Percentiles rank a stretch among this genome's conserved stretches.
These are phyloP conservation scores for Colletotrichum orchidophilum DNA, from an alignment of 2,329 filamentous ascomycete genomes.

Conservation along the genomic window DNA sequence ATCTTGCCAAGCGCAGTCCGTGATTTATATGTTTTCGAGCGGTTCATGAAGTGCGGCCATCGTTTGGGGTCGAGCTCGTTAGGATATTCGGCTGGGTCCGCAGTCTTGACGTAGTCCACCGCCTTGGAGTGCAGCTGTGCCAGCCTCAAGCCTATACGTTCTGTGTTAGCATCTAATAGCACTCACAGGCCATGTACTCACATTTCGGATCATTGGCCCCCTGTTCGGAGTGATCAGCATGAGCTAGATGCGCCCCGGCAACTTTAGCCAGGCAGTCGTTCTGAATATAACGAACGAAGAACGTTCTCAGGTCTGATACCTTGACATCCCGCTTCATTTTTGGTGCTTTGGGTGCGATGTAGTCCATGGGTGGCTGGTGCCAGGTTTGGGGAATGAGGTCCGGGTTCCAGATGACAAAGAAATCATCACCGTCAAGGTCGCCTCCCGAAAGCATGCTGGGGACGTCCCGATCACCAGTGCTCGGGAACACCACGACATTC, in stretches of 20 bases:
- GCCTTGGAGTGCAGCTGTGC: constrained; percentile 87
- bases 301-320: constrained; percentile 78
- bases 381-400: constrained; percentile 75
- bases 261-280: constrained; percentile 85
- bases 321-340: constrained; percentile 71
- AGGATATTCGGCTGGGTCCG: constrained; percentile 76
- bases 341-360: constrained; percentile 65
- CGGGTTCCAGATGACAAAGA: constrained; percentile 90
- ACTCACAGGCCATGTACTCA: constrained; percentile 46
- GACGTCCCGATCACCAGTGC: constrained; percentile 83
- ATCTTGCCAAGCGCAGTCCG: constrained; percentile 79
- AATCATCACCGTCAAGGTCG: constrained; percentile 96
- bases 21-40: constrained; percentile 68
- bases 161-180: neutral
- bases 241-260: constrained; percentile 82
- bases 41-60: constrained; percentile 91
- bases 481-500: constrained; percentile 88
- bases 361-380: constrained; percentile 83
- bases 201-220: constrained; percentile 78
- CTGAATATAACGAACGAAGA: constrained; percentile 94
- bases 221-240: constrained; percentile 69
- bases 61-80: constrained; percentile 64
- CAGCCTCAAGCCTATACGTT: constrained; percentile 66
- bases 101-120: constrained; percentile 95
- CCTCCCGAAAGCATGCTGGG: constrained; percentile 96